Evolutionary conservation across 1,284 basidiomycete genomes (phyloP).

Genomic region (Ustilago nuda): DNA sequence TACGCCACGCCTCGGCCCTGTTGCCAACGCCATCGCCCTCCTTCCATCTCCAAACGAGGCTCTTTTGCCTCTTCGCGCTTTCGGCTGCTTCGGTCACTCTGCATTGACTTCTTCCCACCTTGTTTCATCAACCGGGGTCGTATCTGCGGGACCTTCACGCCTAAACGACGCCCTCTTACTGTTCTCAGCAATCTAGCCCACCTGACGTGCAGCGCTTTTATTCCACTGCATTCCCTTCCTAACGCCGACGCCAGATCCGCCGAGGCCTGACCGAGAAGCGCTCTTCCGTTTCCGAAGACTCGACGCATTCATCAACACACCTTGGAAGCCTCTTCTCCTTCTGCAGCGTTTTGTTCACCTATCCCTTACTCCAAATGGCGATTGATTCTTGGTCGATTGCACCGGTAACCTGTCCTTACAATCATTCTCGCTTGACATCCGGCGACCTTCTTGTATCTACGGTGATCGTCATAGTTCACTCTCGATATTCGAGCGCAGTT

Average conservation of each 20-base stretch:
- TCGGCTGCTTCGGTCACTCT: background rate
- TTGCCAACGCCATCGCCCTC: background rate
- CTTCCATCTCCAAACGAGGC: slow-evolving; percentile 1
- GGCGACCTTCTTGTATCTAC: background rate
- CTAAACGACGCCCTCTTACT: background rate
- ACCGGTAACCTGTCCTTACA: background rate
- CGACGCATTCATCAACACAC: slow-evolving; percentile 12
- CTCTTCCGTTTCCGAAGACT: slow-evolving; percentile 3
- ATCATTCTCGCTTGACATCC: background rate
- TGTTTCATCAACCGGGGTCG: slow-evolving; percentile 18
- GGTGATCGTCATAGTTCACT: background rate
- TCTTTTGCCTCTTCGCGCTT: background rate
- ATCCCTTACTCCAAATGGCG: background rate
- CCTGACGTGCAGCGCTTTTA: slow-evolving; percentile 4
- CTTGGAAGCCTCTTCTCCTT: background rate
- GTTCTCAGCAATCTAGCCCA: slow-evolving; percentile 4
- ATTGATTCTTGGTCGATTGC: background rate
- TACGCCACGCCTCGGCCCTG: background rate
- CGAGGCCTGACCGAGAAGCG: slow-evolving; percentile 1
- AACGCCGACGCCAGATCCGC: slow-evolving; percentile 5
- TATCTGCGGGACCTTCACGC: slow-evolving; percentile 1
- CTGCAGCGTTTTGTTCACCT: background rate
- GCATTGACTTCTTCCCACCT: slow-evolving; percentile 8
- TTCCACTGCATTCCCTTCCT: background rate
- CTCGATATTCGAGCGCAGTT: background rate